Base-by-base conservation (phyloP, 2,329 filamentous ascomycete genomes). In the Chrysoporthe cubensis region DNA sequence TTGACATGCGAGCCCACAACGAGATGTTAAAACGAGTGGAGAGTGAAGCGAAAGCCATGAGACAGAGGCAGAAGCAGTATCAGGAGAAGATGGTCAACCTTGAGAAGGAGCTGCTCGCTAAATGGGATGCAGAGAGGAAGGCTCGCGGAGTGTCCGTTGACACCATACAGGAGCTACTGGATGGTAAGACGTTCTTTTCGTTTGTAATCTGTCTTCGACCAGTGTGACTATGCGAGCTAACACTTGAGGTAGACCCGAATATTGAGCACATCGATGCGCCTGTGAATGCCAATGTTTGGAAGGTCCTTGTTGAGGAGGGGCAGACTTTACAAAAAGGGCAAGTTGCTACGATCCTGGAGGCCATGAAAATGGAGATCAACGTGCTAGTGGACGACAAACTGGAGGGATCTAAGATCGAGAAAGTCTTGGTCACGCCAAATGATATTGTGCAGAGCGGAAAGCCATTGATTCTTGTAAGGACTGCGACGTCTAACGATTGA, bases 351-450 rank as follows among this genome's bases (percentile, higher is more conserved):
- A 81, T 87, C 2, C 75, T 87, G 3, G 85, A 87, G 66, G 84
- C 85, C 0, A 87, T 87, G 85, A 87, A 87, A 73, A 81, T 87
- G 77, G 85, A 87, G 71, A 84, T 87, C 67, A 78, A 78, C 16
- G 79, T 84, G 1, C 34, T 52, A 0, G 62, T 65, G 7, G 69
- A 69, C 32, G 67, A 69, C 26, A 61, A 62, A 7, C 48, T 69
- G 13, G 62, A 9, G 9, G 69, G 69, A 13, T 40, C 44, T 4
- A 69, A 44, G 44, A 32, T 71, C 1, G 69, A 65, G 44, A 69
- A 66, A 52, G 62, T 69, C 13, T 52, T 71, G 50, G 48, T 71
- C 21, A 34, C 62, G 34, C 69, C 67, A 2, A 69, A 69, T 32
- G 69, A 71, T 21, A 71, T 69, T n/a, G 67, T 71, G 26, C 64